Conservation (phyloP, 169 alveolate species). For the Ichthyophthirius multifiliis region DNA sequence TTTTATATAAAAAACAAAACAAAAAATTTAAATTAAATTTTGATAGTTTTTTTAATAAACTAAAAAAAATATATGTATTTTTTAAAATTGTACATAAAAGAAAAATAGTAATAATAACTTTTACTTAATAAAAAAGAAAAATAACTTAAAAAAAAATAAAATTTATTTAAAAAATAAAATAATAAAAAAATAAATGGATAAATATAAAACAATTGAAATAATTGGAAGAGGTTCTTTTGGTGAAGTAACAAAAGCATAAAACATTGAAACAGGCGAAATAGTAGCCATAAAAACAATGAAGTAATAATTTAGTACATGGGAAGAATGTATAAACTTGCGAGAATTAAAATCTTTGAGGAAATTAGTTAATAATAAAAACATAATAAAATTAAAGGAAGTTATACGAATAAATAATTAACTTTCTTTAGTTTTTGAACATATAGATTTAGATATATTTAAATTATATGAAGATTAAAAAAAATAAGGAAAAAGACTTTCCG, state of each 20-base stretch:
- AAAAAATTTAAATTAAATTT: too few relatives aligned
- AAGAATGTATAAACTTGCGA: slow-evolving; percentile 77
- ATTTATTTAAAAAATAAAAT: too few relatives aligned
- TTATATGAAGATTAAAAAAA: slow-evolving; percentile 71
- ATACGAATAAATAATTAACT: slow-evolving; percentile 72
- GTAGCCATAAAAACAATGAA: slow-evolving; percentile 90
- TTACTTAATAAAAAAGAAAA: too few relatives aligned
- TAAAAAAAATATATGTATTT: too few relatives aligned
- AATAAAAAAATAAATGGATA: slow-evolving; percentile 78
- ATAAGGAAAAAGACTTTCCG: slow-evolving; percentile 46
- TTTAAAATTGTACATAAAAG: too few relatives aligned
- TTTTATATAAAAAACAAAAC: too few relatives aligned
- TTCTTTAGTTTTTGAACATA: slow-evolving; percentile 82
- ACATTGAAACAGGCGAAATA: slow-evolving; percentile 68
- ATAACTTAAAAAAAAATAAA: too few relatives aligned
- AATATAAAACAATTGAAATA: slow-evolving; percentile 69
- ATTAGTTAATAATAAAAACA: slow-evolving; percentile 77
- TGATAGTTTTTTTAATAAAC: too few relatives aligned
- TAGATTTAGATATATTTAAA: slow-evolving; percentile 79
- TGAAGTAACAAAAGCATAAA: slow-evolving; percentile 77
- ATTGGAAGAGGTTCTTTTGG: slow-evolving; percentile 90
- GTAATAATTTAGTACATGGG: slow-evolving; percentile 77
- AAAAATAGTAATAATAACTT: too few relatives aligned
- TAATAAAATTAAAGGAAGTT: slow-evolving; percentile 81
- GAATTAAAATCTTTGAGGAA: slow-evolving; percentile 58